Percentiles rank a stretch among this genome's conserved stretches.
These are phyloP conservation scores for Penicillium sp. DNA, from an alignment of 2,329 filamentous ascomycete genomes.

Conservation along the genomic window DNA sequence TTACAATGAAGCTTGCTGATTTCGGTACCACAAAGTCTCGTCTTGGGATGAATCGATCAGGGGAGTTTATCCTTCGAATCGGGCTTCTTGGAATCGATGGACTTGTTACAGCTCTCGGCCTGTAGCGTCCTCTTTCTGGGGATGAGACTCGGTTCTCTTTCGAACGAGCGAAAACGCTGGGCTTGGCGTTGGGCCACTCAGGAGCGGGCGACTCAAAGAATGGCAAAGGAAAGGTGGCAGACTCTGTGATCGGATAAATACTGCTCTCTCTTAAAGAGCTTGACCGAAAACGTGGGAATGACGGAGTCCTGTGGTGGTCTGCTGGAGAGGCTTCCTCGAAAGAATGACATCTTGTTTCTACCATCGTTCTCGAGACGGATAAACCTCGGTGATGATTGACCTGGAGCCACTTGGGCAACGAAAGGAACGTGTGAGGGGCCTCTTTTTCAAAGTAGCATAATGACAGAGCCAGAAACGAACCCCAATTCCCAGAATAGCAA, in stretches of 20 bases:
- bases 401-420: background rate
- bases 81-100: constrained; percentile 9
- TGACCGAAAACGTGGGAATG: constrained; percentile 15
- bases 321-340: constrained; percentile 25
- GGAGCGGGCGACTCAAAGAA: constrained; percentile 16
- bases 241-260: constrained; percentile 10
- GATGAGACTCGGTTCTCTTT: constrained; percentile 15
- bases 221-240: constrained; percentile 20
- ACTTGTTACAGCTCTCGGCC: constrained; percentile 18
- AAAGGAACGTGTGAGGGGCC: constrained; percentile 22
- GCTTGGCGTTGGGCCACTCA: constrained; percentile 1
- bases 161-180: background rate
- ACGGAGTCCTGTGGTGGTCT: constrained; percentile 6
- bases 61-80: constrained; percentile 35
- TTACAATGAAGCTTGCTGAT: constrained; percentile 55
- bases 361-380: constrained; percentile 20
- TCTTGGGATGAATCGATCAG: constrained; percentile 62
- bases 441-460: constrained; percentile 1
- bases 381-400: constrained; percentile 1
- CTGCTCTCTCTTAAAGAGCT: constrained; percentile 9
- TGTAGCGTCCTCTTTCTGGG: constrained; percentile 16
- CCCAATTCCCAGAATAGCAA: constrained; percentile 7
- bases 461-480: constrained; percentile 1
- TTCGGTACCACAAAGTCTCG: constrained; percentile 46
- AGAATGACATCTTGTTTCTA: constrained; percentile 29